Conservation (phyloP, 2,329 filamentous ascomycete genomes). For the Colletotrichum sidae region DNA sequence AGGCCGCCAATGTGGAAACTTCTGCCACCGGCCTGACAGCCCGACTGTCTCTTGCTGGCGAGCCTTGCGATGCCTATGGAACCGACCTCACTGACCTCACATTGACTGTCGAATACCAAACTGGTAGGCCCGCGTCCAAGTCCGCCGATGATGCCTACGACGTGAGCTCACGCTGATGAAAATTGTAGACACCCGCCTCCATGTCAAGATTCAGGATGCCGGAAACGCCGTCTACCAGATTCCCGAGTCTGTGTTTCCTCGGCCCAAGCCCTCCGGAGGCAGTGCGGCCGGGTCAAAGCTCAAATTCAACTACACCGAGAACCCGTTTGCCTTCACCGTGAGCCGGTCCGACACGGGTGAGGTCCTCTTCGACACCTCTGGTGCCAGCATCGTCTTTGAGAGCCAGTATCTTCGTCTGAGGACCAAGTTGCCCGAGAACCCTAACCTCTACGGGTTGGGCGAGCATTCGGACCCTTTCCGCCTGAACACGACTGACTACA, state of each 20-base stretch:
- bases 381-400: constrained; percentile 77
- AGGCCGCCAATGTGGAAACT: constrained; percentile 69
- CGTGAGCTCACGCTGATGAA: neutral
- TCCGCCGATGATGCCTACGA: neutral
- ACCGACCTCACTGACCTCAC: constrained; percentile 42
- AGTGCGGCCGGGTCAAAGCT: constrained; percentile 54
- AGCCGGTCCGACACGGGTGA: constrained; percentile 52
- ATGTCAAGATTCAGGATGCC: constrained; percentile 79
- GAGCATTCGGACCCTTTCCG: constrained; percentile 80
- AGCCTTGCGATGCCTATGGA: constrained; percentile 42
- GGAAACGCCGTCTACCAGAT: constrained; percentile 80
- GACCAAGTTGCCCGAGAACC: constrained; percentile 75
- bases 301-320: constrained; percentile 54
- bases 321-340: constrained; percentile 77
- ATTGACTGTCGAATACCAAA: constrained; percentile 48
- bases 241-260: constrained; percentile 74
- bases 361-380: constrained; percentile 77
- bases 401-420: constrained; percentile 81
- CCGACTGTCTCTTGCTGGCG: constrained; percentile 41
- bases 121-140: constrained; percentile 38
- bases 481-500: constrained; percentile 76
- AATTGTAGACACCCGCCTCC: constrained; percentile 70
- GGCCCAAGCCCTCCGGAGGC: constrained; percentile 58
- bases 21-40: constrained; percentile 66
- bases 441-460: constrained; percentile 82